Evolutionary conservation across 768 basidiomycete species (phyloP), one percentile per base, ranked within the genome.

Genomic region (Hygrocybe coccinea): DNA sequence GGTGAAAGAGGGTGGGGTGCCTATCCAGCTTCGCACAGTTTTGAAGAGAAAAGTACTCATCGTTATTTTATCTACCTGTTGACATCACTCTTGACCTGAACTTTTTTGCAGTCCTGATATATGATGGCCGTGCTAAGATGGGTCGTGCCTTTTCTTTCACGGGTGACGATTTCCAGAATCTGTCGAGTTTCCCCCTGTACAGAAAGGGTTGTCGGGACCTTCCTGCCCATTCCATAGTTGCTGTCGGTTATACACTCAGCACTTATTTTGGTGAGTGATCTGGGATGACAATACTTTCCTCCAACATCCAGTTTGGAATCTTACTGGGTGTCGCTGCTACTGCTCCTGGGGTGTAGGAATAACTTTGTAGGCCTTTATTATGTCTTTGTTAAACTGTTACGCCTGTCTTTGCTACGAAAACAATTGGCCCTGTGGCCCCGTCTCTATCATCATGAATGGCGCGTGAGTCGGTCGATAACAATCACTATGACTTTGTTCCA

Each of bases 101-200:
- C 19, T 47, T 19, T 33, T 11, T 48, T 22, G 8, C 21, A 57
- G 56, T 53, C 17, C 56, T 51, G 4, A 45, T 57, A 2, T 57
- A 46, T 37, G 51, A 57, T 48, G 56, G 56, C 2, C 56, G 56
- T 21, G 19, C 17, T 11, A 47, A 14, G 19, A 21, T 14, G 24
- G 17, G 14, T 14, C 45, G 24, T 21, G 45, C 45, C 19, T 47
- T 47, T 47, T 25, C 3, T 25, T 47, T 47, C 45, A 21, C 24
- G 17, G 45, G 21, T 25, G 24, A 47, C 17, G 19, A 47, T 47
- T 47, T 47, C 24, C 19, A 14, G 14, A 47, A 25, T 19, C 17
- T 47, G 11, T 12, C 45, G 12, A 21, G 19, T 21, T 47, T 19
- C 14, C 45, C 45, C 24, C 24, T 47, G 21, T 47, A 47, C 24